Base-by-base conservation (phyloP, 2,329 filamentous ascomycete species). In the Fusarium sp. region DNA sequence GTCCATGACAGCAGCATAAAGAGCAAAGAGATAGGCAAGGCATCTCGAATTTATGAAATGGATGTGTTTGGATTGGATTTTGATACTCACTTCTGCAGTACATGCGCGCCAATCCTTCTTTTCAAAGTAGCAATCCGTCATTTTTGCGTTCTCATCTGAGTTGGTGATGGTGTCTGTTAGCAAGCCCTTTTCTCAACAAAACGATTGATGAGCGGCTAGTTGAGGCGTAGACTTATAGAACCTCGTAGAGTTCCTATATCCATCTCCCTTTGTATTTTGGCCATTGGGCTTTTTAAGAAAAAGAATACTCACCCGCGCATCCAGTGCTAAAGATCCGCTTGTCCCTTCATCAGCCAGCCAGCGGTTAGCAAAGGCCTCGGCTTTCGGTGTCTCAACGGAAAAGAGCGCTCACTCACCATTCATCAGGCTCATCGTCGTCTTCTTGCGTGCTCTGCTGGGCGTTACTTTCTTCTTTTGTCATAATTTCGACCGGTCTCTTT, bases 301-400 rank as follows among this genome's bases (percentile, higher is more conserved):
- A 12, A n/a, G 18, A 7, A 26, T 24, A 70, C 85, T 79, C 84
- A 97, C 95, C 91, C 83, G 95, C 90, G 80, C 95, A 98, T 65
- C 95, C 96, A 6, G 95, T 98, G 86, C 94, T 97, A 86, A 94
- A 97, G 82, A 98, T 98, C 80, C 96, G 89, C 88, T 97, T 95
- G 86, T 98, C 95, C 95, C 95, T 98, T 80, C 66, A 76, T 65
- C 36, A 54, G n/a, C n/a, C n/a, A n/a, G n/a, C n/a, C n/a, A n/a
- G 45, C 73, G 61, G 70, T 39, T 60, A 63, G 51, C 41, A 68
- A 62, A 65, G 75, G 77, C 77, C 73, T 78, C 77, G 75, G 78
- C 60, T 71, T 73, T 65, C 57, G 39, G 48, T 44, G n/a, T 42
- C 56, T 44, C 45, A 50, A 56, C 53, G 35, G 62, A 44, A 54